Evolutionary conservation across 2,329 filamentous ascomycete genomes (phyloP).

Genomic region (Ophiobolus disseminans): DNA sequence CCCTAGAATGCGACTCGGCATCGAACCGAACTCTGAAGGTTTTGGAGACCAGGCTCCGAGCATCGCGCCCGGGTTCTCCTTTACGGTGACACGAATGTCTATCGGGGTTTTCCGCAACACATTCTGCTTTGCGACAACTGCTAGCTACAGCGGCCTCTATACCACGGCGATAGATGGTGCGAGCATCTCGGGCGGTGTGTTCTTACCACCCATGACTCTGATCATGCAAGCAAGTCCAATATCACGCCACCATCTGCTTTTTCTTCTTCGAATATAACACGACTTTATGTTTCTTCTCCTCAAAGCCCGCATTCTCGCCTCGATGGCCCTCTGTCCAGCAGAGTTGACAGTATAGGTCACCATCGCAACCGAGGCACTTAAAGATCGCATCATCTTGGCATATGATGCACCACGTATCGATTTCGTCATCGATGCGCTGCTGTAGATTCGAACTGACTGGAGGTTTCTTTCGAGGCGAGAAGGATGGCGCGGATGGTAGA

Average conservation of each 20-base stretch:
- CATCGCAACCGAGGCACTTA: conserved; percentile 73
- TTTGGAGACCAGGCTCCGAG: no score
- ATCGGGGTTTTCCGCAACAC: no score
- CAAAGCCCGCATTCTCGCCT: conserved; percentile 71
- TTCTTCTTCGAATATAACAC: conserved; percentile 59
- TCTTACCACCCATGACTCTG: not conserved
- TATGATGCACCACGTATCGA: conserved; percentile 80
- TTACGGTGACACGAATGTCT: no score
- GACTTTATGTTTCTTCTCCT: conserved; percentile 73
- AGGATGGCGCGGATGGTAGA: conserved; percentile 57
- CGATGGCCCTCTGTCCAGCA: conserved; percentile 86
- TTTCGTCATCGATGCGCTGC: conserved; percentile 70
- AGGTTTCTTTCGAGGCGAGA: conserved; percentile 49
- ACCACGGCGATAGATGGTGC: not conserved
- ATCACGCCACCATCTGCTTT: conserved; percentile 21
- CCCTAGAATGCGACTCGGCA: no score
- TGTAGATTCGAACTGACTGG: conserved; percentile 44
- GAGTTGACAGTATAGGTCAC: conserved; percentile 74
- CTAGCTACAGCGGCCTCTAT: no score
- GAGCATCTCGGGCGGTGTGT: not conserved
- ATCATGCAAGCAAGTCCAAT: not conserved
- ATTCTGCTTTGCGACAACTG: no score
- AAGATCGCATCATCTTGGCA: conserved; percentile 80
- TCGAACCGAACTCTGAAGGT: no score
- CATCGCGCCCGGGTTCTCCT: no score